phyloP scores from a whole-genome alignment of 441 rosid genomes.

The Aquilaria agallochum region DNA sequence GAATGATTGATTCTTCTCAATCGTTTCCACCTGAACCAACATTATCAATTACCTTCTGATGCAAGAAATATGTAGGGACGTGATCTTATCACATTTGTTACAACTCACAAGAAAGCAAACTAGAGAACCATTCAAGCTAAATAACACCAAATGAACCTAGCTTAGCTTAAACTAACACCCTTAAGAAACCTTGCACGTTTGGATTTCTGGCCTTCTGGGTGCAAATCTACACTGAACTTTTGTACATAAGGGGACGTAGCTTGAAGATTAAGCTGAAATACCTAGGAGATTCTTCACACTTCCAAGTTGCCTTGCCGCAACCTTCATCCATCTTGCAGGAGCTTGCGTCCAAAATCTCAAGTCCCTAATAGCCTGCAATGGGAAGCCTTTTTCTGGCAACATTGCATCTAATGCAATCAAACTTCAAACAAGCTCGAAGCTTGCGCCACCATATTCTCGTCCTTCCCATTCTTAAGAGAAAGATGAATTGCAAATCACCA shows the following conservation, averaged over 20 bases:
- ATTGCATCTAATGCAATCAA: conserved; percentile 21
- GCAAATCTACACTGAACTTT: not conserved
- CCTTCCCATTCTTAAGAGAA: conserved; percentile 27
- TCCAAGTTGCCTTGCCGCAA: not conserved
- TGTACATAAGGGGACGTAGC: not conserved
- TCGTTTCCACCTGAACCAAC: too few species aligned
- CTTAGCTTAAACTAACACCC: not conserved
- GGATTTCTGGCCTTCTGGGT: not conserved
- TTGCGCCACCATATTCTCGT: conserved; percentile 62
- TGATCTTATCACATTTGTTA: not conserved
- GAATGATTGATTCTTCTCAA: too few species aligned
- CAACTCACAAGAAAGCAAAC: not conserved
- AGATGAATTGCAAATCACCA: not conserved
- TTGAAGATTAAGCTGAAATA: conserved; percentile 2
- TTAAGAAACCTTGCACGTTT: not conserved
- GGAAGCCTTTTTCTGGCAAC: conserved; percentile 30
- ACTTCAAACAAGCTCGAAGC: conserved; percentile 49
- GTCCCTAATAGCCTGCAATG: conserved; percentile 17
- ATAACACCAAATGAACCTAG: not conserved
- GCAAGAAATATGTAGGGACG: too few species aligned
- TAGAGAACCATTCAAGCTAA: not conserved
- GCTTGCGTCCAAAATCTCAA: conserved; percentile 8
- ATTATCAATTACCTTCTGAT: too few species aligned
- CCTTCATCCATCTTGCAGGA: conserved; percentile 10
- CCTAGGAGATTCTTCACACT: conserved; percentile 3